These are phyloP conservation scores for Aspergillus bombycis DNA, from an alignment of 2,329 filamentous ascomycete species.

Conservation along the genomic window DNA sequence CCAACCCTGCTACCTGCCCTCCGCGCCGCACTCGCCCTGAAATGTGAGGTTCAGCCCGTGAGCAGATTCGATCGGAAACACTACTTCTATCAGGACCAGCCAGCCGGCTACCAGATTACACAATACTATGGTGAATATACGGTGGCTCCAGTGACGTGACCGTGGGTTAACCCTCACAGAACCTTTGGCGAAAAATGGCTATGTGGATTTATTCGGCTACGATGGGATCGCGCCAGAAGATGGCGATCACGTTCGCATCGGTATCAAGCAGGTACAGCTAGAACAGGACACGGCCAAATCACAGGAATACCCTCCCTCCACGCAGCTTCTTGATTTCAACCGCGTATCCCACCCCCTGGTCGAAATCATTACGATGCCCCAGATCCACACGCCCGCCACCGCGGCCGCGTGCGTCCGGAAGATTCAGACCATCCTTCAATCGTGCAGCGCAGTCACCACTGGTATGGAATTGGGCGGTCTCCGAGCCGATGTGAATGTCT, in stretches of 20 bases:
- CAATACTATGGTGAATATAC: slow-evolving; percentile 73
- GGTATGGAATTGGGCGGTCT: slow-evolving; percentile 94
- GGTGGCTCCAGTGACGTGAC: not conserved
- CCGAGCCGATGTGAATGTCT: slow-evolving; percentile 94
- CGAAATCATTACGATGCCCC: slow-evolving; percentile 90
- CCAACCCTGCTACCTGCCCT: slow-evolving; percentile 86
- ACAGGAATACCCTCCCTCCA: slow-evolving; percentile 71
- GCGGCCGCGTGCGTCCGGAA: slow-evolving; percentile 89
- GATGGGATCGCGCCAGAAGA: slow-evolving; percentile 81
- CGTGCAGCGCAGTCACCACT: slow-evolving; percentile 81
- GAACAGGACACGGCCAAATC: slow-evolving; percentile 99
- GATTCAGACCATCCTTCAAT: slow-evolving; percentile 76
- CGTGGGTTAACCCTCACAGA: slow-evolving; percentile 38
- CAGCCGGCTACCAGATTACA: slow-evolving; percentile 94
- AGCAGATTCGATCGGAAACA: slow-evolving; percentile 96
- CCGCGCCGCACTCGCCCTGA: slow-evolving; percentile 81
- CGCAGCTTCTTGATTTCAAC: slow-evolving; percentile 88
- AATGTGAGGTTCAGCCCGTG: slow-evolving; percentile 73
- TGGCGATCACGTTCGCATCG: slow-evolving; percentile 69
- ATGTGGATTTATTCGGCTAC: slow-evolving; percentile 68
- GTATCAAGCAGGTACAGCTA: slow-evolving; percentile 93
- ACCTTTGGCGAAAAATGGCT: slow-evolving; percentile 70
- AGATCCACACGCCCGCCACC: slow-evolving; percentile 83
- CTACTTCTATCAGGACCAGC: slow-evolving; percentile 99
- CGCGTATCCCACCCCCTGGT: slow-evolving; percentile 87